These are phyloP conservation scores for Hansenula lynferdii DNA, from an alignment of 1,139 yeast genomes.

Conservation along the genomic window DNA sequence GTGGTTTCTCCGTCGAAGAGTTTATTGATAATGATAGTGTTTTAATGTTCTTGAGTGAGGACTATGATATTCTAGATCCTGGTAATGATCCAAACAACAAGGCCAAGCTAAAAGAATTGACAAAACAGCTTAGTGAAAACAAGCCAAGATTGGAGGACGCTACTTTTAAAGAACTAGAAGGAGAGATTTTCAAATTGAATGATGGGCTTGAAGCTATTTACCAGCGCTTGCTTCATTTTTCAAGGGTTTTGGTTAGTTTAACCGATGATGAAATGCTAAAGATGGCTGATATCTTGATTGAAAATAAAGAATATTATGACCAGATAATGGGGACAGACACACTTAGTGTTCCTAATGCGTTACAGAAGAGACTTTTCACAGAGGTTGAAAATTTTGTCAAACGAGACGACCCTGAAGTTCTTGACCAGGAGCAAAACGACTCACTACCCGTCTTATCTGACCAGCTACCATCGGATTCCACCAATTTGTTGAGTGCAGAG, in stretches of 20 bases:
- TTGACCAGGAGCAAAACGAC: neutral
- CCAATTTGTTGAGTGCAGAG: neutral
- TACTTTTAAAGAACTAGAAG: constrained; percentile 6
- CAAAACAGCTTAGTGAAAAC: constrained; percentile 1
- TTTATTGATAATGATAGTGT: constrained; percentile 10
- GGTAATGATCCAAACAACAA: constrained; percentile 1
- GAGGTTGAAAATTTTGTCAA: neutral
- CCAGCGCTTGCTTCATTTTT: constrained; percentile 11
- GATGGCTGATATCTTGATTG: constrained; percentile 11
- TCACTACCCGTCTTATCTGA: neutral
- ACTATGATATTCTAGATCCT: constrained; percentile 8
- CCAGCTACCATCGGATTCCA: neutral
- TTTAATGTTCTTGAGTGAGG: constrained; percentile 9
- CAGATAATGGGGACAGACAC: neutral
- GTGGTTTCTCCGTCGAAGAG: neutral
- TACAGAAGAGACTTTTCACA: neutral
- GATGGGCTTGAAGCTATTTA: constrained; percentile 12
- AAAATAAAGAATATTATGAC: constrained; percentile 5
- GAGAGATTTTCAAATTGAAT: constrained; percentile 1
- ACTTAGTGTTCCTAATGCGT: neutral
- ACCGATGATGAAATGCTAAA: constrained; percentile 12
- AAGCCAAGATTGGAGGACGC: constrained; percentile 8
- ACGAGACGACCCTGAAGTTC: neutral
- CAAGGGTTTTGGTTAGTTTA: constrained; percentile 12
- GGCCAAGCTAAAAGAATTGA: constrained; percentile 2